Conservation (phyloP, 495 filamentous ascomycete genomes). For the Xylaria grammica region DNA sequence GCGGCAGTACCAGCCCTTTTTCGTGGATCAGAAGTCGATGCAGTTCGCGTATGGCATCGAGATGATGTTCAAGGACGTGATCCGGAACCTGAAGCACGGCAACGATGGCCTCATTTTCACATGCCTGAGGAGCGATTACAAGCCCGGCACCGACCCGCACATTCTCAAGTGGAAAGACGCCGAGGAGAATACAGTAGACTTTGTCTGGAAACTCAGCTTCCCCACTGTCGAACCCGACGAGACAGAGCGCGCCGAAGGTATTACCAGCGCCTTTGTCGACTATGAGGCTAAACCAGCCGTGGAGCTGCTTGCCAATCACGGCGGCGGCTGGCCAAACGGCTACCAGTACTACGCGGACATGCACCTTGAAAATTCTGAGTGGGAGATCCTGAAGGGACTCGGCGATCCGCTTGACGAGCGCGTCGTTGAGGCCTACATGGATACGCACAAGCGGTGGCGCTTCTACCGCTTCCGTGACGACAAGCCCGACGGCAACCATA, state of each 20-base stretch:
- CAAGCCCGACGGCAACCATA: conserved; percentile 89
- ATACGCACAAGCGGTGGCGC: conserved; percentile 74
- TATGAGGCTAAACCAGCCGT: conserved; percentile 60
- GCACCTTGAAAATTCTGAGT: conserved; percentile 74
- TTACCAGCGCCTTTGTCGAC: conserved; percentile 59
- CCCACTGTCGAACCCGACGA: conserved; percentile 72
- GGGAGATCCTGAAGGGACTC: conserved; percentile 77
- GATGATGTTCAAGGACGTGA: conserved; percentile 85
- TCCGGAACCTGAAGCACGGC: conserved; percentile 84
- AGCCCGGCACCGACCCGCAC: conserved; percentile 85
- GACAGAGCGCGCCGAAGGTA: conserved; percentile 65
- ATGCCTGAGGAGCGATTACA: conserved; percentile 82
- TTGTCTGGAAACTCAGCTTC: conserved; percentile 78
- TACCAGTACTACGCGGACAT: conserved; percentile 70
- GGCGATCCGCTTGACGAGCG: conserved; percentile 75
- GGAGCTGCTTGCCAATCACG: conserved; percentile 48
- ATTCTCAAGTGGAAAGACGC: conserved; percentile 98
- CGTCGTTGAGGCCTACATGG: conserved; percentile 87
- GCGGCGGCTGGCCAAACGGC: conserved; percentile 51
- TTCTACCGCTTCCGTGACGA: conserved; percentile 89
- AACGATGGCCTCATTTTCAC: conserved; percentile 98
- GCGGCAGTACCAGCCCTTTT: conserved; percentile 72
- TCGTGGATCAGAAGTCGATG: conserved; percentile 82
- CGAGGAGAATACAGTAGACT: conserved; percentile 91
- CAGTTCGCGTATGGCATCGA: conserved; percentile 87